Base-by-base conservation (phyloP, 306 rosid genomes). In the Lagenaria siceraria region DNA sequence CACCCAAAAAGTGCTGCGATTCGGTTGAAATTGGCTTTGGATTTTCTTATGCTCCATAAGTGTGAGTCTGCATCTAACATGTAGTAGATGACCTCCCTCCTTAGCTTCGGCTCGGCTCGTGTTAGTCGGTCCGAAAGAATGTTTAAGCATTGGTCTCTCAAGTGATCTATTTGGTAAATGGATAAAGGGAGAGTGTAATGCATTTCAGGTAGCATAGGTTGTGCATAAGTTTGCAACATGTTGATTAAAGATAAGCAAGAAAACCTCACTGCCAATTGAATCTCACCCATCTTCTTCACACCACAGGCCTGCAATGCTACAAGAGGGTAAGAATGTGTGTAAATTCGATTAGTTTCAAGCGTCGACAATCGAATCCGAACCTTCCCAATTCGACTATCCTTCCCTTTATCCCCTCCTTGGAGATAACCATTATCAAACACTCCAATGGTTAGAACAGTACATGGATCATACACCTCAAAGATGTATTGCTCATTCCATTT, bases 381-480 rank as follows among this genome's bases (percentile, higher is more conserved):
- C 77, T 87, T 87, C 36, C 90, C 90, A 17, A 87, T 82, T 1
- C 82, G 70, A 62, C 60, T 21, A 24, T 69, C 88, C 6, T 35
- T 42, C 53, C 73, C 81, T 51, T 73, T 79, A 11, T 49, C 74
- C 15, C 54, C 75, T 59, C 78, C 83, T 36, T 75, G 87, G 13
- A 87, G 15, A 29, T 81, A 75, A 31, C 84, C 81, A 63, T 85
- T 87, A 58, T 87, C 90, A 79, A 87, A 87, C 19, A 87, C 88
- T 18, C 66, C 88, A 77, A 85, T 33, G 2, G 87, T 81, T 24
- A 87, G 77, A 4, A 87, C 85, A 2, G 90, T 87, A 62, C 90
- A 87, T 46, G 87, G 88, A 69, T 85, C 90, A 77, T 53, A 85
- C 33, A 87, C 90, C 59, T 87, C 88, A 86, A 89, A 88, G 4